Conservation (phyloP, 345 rosid species). For the Syzygium aromaticum region DNA sequence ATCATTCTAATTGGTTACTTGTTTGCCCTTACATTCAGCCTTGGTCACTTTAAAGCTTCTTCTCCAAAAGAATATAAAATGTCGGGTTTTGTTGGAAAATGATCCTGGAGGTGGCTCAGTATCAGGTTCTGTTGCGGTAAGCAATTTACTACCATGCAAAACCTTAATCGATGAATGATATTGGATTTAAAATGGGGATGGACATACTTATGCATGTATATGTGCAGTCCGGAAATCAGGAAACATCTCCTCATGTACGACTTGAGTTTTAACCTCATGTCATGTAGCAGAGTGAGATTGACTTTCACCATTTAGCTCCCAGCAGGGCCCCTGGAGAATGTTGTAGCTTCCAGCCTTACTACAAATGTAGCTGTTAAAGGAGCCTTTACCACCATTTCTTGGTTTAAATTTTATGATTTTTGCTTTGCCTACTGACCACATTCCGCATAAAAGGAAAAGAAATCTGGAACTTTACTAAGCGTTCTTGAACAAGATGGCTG, state of each 20-base stretch:
- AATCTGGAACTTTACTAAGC: background rate
- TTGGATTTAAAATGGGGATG: background rate
- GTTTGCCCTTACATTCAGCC: constrained; percentile 29
- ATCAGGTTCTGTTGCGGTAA: constrained; percentile 77
- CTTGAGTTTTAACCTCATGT: background rate
- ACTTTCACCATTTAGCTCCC: background rate
- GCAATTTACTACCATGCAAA: background rate
- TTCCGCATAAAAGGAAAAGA: background rate
- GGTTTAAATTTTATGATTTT: background rate
- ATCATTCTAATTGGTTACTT: background rate
- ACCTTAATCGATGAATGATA: background rate
- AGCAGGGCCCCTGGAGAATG: background rate
- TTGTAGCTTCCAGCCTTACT: background rate
- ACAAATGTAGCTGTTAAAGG: background rate
- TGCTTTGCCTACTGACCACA: background rate
- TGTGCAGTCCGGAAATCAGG: background rate
- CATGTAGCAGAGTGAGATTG: background rate
- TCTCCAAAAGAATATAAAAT: constrained; percentile 77
- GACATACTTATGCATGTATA: background rate
- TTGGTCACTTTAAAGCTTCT: constrained; percentile 75
- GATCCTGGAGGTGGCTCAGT: constrained; percentile 98
- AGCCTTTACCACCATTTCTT: background rate
- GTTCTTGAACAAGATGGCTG: background rate
- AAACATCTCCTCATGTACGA: background rate
- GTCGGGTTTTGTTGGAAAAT: constrained; percentile 84